Evolutionary conservation across 164 flowering plant species (phyloP), one percentile per base, ranked within the genome.

Genomic region (Cinnamomum chago): DNA sequence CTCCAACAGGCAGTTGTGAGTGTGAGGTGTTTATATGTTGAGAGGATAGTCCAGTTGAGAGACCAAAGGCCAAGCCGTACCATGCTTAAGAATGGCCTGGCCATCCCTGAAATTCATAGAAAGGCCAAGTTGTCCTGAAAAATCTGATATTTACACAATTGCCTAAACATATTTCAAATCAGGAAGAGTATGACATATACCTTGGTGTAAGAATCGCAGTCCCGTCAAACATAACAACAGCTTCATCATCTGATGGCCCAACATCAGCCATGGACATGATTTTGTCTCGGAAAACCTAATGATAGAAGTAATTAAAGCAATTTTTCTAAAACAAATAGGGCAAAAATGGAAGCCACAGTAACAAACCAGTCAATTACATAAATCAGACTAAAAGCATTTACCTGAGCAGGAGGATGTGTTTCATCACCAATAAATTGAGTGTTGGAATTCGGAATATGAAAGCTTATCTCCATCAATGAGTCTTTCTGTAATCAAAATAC

Each of bases 371-470:
- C 18, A 68, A 52, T 7, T 15, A 70, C 10, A 77, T 22, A 72
- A 1, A 25, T 22, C 14, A 12, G 14, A 72, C 51, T 28, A 3
- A 47, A 18, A 40, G 35, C 73, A 77, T 76, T 78, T 65, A 92
- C 99, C 84, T 91, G 97, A 74, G 99, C 97, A 60, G 99, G 86
- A 70, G 99, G 94, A 67, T 78, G 94, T 75, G 78, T 86, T 81
- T 96, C 99, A 83, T 93, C 98, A 77, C 99, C 99, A 85, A 96
- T 90, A 82, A 86, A 96, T 73, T 91, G 93, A 6, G 97, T 92
- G 82, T 94, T 96, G 75, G 93, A 83, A 81, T 85, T 92, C 12
- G 99, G 98, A 70, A 94, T 84, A 73, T 94, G 97, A 74, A 96
- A 96, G 79, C 95, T 88, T 52, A 96, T 85, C 83, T 96, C 99